Base-by-base conservation (phyloP, 192 early-diverging fungal genomes). In the Coemansia sp. region DNA sequence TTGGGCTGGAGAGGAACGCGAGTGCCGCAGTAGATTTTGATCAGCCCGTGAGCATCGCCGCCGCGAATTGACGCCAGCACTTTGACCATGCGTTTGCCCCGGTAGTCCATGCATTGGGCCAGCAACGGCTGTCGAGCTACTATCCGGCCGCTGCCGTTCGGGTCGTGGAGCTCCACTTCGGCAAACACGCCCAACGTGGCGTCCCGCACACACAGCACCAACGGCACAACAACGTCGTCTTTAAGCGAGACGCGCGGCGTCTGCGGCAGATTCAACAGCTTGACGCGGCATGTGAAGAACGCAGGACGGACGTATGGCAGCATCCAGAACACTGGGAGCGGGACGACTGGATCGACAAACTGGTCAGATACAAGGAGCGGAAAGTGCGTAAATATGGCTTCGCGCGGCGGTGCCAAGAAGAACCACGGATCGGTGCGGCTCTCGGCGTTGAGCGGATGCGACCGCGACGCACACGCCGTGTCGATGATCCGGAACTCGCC, bases 101-200 rank as follows among this genome's bases (percentile, higher is more conserved):
- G 64, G 48, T 83, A 76, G 72, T 80, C 73, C 66, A 83, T 72
- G 65, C 82, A 83, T 60, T 83, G 82, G 0, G 82, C 77, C 2
- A 83, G 65, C 55, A 79, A 67, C 29, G 82, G 77, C 61, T 80
- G 73, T 4, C 77, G 71, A 2, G 73, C 71, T 9, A 80, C 69
- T 15, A 80, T 79, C 37, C 77, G 73, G 10, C 74, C 74, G 56
- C 77, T 79, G 39, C 74, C 74, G 23, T 79, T 79, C 19, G 73
- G 65, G 14, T 83, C 82, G 38, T 76, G 77, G 32, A 83, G 57
- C 64, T 83, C 82, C 21, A 83, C 72, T 57, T 83, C 82, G n/a
- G 82, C 82, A 72, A 76, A 80, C 39, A 76, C 82, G 1, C 70
- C 53, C 55, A 76, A 50, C n/a, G 69, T 58, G 47, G 67, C 64